A percentile compares a stretch with the other conserved stretches of the same genome.
Conservation (phyloP, 495 filamentous ascomycete genomes). For the Neurospora sp. region DNA sequence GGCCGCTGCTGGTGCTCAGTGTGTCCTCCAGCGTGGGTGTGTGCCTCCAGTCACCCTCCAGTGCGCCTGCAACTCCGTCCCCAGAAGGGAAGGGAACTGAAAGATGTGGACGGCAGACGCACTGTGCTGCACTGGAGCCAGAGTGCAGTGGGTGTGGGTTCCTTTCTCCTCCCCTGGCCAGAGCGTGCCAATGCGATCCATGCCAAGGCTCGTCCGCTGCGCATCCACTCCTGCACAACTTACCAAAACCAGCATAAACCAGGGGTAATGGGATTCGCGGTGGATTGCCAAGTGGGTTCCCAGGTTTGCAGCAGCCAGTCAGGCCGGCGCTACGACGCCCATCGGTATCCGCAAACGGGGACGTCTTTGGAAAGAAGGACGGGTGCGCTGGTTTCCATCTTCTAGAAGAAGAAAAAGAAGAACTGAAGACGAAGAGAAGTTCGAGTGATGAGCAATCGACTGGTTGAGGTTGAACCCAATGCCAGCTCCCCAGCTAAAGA, state of each 20-base stretch:
- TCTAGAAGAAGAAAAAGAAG: background rate
- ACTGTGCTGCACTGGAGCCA: background rate
- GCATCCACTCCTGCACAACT: background rate
- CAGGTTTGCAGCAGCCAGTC: background rate
- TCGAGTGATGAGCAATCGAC: background rate
- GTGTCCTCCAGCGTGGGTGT: background rate
- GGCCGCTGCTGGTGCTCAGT: slow-evolving; percentile 12
- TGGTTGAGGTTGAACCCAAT: background rate
- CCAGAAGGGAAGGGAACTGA: background rate
- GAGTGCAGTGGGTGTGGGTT: background rate
- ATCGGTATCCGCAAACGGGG: background rate
- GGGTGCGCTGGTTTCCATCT: background rate
- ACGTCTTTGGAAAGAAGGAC: background rate
- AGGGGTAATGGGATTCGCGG: background rate
- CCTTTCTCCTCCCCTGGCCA: background rate
- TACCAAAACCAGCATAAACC: background rate
- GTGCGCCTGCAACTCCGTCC: background rate
- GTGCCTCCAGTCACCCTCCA: background rate
- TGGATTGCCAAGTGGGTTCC: background rate
- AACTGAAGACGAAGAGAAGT: background rate
- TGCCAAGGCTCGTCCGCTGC: background rate
- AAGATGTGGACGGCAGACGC: background rate
- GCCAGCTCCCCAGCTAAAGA: background rate
- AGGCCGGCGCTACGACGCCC: background rate
- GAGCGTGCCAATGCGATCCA: background rate